Base-by-base conservation (phyloP, 2,329 filamentous ascomycete species). In the Mycosphaerelloides madeirae region DNA sequence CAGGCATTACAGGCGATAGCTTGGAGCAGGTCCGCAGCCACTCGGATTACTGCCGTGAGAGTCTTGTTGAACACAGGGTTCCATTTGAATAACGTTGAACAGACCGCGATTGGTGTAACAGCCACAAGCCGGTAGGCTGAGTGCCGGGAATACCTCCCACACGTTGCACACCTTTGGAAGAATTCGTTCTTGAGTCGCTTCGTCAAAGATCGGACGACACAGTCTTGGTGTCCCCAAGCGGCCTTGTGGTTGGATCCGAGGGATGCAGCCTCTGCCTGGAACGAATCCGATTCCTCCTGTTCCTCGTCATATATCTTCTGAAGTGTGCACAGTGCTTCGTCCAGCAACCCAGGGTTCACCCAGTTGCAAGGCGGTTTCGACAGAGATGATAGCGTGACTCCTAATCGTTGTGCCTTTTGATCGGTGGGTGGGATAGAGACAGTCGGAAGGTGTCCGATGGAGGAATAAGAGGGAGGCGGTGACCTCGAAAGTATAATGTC, bases 201-300 rank as follows among this genome's bases (percentile, higher is more conserved):
- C 61, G 97, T 74, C 53, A 97, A 74, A 49, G 91, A 87, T 55
- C 87, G 80, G 61, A 97, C 85, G 43, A 96, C 88, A 66, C 91
- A 98, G 69, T 98, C 93, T 68, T 97, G 91, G 64, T 97, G 96
- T 45, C 90, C 91, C 91, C 91, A 97, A 72, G 89, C 85, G 1
- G 90, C 80, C 65, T 85, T 85, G 33, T 57, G 57, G 43, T 83
- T 86, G 44, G 85, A 80, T 15, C 86, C 87, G 71, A 95, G 82
- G 55, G 88, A 95, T 63, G 85, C 85, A 25, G 91, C 91, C 66
- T 95, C 83, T 28, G 88, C 93, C 61, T 85, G 81, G 57, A 95
- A 74, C 25, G 96, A 83, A 64, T 96, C 88, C 53, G 80, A 82
- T 68, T 97, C 90, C 65, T 97, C 91, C 65, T 97, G 89, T 41